Percentiles rank a stretch among this genome's conserved stretches.
These are phyloP conservation scores for Lasiodiplodia sp. DNA, from an alignment of 2,329 filamentous ascomycete species.

Conservation along the genomic window DNA sequence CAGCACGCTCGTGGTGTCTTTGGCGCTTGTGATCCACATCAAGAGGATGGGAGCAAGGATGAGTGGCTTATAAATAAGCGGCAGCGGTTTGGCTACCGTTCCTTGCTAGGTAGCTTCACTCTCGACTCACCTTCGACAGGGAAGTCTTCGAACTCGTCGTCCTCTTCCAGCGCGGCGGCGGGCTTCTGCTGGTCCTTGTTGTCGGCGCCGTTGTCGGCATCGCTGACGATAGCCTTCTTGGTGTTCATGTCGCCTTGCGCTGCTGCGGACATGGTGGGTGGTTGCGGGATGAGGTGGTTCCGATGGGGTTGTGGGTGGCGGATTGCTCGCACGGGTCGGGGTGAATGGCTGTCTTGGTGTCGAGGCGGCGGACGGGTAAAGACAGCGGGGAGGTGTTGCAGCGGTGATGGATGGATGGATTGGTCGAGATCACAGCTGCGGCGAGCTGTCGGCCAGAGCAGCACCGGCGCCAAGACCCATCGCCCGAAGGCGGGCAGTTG, in stretches of 20 bases:
- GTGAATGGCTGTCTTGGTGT: background rate
- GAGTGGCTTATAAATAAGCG: background rate
- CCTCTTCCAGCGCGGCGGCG: slow-evolving; percentile 81
- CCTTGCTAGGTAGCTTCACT: slow-evolving; percentile 22
- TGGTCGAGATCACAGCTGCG: slow-evolving; percentile 33
- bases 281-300: background rate
- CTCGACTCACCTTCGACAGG: slow-evolving; percentile 81
- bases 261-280: slow-evolving; percentile 56
- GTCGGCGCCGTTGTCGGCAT: slow-evolving; percentile 43
- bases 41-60: background rate
- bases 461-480: slow-evolving; percentile 17
- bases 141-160: slow-evolving; percentile 99
- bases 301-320: slow-evolving; percentile 5
- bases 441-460: slow-evolving; percentile 27
- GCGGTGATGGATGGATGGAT: slow-evolving; percentile 24
- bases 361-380: background rate
- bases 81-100: background rate
- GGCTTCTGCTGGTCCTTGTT: slow-evolving; percentile 64
- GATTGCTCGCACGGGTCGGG: background rate
- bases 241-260: slow-evolving; percentile 48
- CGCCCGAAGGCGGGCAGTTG: background rate
- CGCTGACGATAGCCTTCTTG: slow-evolving; percentile 48
- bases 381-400: background rate
- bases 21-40: background rate
- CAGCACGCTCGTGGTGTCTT: background rate